Base-by-base conservation (phyloP, 2,329 filamentous ascomycete species). In the Aspergillus quadrilineatus region DNA sequence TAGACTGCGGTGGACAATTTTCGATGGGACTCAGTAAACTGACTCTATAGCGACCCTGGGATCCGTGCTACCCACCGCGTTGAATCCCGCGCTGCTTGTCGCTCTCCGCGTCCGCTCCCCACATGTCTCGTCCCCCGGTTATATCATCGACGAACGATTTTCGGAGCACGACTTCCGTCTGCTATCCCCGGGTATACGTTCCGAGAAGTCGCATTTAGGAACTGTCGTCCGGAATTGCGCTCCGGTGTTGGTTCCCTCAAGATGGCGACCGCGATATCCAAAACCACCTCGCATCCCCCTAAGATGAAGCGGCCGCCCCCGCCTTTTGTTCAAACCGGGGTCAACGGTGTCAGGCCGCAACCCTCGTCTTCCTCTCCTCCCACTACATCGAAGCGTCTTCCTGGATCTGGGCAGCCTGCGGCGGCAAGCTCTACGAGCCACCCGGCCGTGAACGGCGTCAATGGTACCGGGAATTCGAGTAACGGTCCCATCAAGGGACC, bases 281-380 rank as follows among this genome's bases (percentile, higher is more conserved):
- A 77, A 65, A 72, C 72, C 48, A 68, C 72, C 55, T 71, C 77
- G 49, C 72, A 77, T 63, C 70, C 77, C 58, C 69, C 72, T 63
- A 91, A 90, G 75, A 81, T 84, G 62, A 91, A 90, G 75, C 86
- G 87, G 36, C 86, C 85, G 59, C 78, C 83, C 51, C 85, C 85
- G 37, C 81, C 86, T 46, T 82, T 85, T 44, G 83, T 88, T 56
- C 86, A 88, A 70, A 82, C 85, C 49, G 73, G 75, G 57, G 65
- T 73, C 58, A 89, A 89, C 73, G 85, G 85, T 34, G 75, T 78
- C 57, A 77, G 78, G 61, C 74, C 83, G 26, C 81, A 82, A 1
- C 81, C 83, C 58, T 82, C 85, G 4, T 87, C 85, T 2, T 81
- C 85, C n/a, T 81, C 81, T 4, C 80, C 81, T 39, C 76, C 77